Evolutionary conservation across 306 rosid genomes (phyloP).

Genomic region (Dalbergia oliveri): DNA sequence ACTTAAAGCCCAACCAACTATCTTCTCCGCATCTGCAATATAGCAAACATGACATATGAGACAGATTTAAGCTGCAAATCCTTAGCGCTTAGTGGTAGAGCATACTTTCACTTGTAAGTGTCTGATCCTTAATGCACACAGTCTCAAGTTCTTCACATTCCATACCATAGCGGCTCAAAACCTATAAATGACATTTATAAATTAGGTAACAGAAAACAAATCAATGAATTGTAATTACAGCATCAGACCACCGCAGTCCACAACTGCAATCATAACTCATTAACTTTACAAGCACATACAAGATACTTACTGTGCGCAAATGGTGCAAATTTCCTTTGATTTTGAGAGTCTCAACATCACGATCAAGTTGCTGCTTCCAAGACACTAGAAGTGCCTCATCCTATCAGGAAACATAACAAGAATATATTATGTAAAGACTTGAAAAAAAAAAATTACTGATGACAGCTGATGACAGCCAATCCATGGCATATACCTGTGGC

Average conservation of each 20-base stretch:
- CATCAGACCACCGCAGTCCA: constrained; percentile 22
- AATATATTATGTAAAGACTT: constrained; percentile 1
- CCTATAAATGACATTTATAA: constrained; percentile 65
- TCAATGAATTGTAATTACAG: not conserved
- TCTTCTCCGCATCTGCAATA: constrained; percentile 94
- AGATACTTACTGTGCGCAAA: constrained; percentile 71
- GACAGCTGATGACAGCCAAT: constrained; percentile 15
- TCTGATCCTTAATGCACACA: constrained; percentile 81
- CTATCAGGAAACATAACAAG: constrained; percentile 53
- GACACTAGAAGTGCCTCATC: constrained; percentile 90
- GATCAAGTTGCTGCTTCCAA: constrained; percentile 95
- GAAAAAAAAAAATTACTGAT: not conserved
- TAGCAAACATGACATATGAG: constrained; percentile 35
- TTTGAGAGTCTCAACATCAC: constrained; percentile 91
- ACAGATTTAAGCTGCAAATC: constrained; percentile 22
- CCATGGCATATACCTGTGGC: constrained; percentile 88
- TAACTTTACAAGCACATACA: constrained; percentile 29
- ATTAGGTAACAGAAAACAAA: not conserved
- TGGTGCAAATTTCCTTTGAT: constrained; percentile 89
- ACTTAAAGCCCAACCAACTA: constrained; percentile 98
- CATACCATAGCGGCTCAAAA: constrained; percentile 82
- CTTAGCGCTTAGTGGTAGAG: constrained; percentile 30
- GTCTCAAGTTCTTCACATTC: constrained; percentile 91
- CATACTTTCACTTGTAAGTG: constrained; percentile 92
- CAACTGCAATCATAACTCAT: constrained; percentile 1